phyloP scores from a whole-genome alignment of 2,329 filamentous ascomycete genomes.

The Xylogone sp. region DNA sequence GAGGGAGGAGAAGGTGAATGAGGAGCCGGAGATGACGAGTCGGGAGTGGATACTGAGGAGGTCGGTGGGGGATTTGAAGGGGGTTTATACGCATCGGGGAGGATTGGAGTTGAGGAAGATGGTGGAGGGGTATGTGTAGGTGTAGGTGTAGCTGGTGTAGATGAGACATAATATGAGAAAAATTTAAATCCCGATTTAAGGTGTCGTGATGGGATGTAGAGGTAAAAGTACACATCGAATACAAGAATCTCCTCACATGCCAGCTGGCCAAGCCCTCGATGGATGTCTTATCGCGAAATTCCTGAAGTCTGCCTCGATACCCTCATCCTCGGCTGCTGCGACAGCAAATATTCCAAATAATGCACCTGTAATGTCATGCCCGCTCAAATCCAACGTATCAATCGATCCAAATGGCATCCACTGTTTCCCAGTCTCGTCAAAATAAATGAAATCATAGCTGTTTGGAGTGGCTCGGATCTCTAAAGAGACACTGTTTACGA shows the following conservation, averaged over 20 bases:
- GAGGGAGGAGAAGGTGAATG: conserved; percentile 10
- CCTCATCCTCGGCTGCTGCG: too few relatives aligned
- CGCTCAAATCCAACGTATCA: conserved; percentile 26
- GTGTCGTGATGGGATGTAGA: too few relatives aligned
- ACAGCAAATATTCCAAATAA: conserved; percentile 28
- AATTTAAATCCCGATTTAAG: too few relatives aligned
- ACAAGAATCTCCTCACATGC: too few relatives aligned
- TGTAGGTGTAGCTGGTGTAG: too few relatives aligned
- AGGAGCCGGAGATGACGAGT: conserved; percentile 15
- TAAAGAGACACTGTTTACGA: not conserved
- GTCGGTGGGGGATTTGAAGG: not conserved
- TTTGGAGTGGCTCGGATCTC: not conserved
- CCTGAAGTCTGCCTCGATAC: too few relatives aligned
- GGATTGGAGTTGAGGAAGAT: not conserved
- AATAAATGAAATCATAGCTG: too few relatives aligned
- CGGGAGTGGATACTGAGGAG: conserved; percentile 18
- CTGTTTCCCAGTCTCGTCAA: not conserved
- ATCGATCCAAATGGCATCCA: conserved; percentile 14
- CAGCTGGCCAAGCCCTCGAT: too few relatives aligned
- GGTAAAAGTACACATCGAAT: too few relatives aligned
- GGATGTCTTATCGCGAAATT: too few relatives aligned
- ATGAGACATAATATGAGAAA: too few relatives aligned
- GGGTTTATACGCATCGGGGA: not conserved
- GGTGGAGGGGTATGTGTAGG: too few relatives aligned
- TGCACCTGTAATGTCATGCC: conserved; percentile 30